These are phyloP conservation scores for Diaporthe sp. DNA, from an alignment of 2,329 filamentous ascomycete species.

Conservation along the genomic window DNA sequence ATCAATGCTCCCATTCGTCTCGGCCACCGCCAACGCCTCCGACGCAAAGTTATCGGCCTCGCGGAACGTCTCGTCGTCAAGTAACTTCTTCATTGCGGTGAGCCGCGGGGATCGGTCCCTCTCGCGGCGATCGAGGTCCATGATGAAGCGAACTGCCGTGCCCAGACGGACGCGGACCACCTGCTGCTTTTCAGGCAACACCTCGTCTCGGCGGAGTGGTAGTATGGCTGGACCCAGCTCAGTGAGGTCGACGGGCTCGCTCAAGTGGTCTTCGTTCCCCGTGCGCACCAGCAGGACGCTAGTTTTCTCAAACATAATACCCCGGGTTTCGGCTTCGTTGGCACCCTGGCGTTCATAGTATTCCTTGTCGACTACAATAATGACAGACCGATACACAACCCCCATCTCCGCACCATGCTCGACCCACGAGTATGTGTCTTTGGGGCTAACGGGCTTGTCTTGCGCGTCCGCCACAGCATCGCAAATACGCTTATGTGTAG, in stretches of 20 bases:
- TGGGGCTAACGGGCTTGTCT: no score
- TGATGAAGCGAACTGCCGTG: neutral
- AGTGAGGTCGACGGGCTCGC: neutral
- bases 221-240: neutral
- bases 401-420: no score
- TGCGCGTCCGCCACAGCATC: no score
- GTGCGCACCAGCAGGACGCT: neutral
- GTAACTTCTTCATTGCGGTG: constrained; percentile 1
- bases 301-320: neutral
- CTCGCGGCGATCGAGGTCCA: neutral
- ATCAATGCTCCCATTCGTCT: constrained; percentile 4
- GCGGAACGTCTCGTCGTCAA: constrained; percentile 6
- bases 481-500: no score
- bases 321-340: neutral
- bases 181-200: neutral
- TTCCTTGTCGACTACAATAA: no score
- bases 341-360: no score
- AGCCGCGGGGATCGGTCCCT: neutral
- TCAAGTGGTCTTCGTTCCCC: neutral
- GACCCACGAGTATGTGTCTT: no score
- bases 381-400: no score
- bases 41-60: constrained; percentile 1
- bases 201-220: neutral
- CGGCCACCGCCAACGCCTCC: neutral
- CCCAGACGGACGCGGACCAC: neutral